Conservation (phyloP, 345 rosid genomes). For the Linum lewisii region DNA sequence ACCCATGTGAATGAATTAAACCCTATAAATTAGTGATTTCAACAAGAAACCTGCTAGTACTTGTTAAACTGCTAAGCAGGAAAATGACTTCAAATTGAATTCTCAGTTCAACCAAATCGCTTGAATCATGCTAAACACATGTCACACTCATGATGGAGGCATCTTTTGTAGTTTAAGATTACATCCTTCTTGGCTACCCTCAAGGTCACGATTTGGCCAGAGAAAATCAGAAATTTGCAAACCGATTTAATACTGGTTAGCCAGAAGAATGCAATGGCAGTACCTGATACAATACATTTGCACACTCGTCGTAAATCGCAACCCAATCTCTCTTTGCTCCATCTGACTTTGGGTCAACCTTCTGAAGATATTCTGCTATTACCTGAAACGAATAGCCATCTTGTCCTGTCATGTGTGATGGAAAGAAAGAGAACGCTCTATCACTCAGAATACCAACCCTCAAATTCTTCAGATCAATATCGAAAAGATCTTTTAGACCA, state of each 20-base stretch:
- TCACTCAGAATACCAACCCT: conserved; percentile 48
- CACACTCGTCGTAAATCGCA: conserved; percentile 99
- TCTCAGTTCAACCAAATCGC: neutral
- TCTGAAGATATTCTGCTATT: conserved; percentile 94
- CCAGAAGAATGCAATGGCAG: conserved; percentile 2
- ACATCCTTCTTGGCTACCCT: neutral
- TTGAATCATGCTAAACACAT: too few species aligned
- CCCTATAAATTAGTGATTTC: neutral
- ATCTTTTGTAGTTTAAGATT: too few species aligned
- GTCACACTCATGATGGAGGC: too few species aligned
- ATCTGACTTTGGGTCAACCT: conserved; percentile 95
- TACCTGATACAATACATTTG: conserved; percentile 85
- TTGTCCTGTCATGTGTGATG: conserved; percentile 9
- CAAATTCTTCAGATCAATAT: conserved; percentile 87
- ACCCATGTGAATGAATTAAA: neutral
- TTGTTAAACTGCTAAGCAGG: neutral
- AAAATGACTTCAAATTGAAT: neutral
- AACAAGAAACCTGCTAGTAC: neutral
- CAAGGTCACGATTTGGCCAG: neutral
- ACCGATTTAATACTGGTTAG: neutral
- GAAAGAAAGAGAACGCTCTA: neutral
- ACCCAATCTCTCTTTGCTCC: conserved; percentile 99
- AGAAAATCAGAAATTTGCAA: too few species aligned
- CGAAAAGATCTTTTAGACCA: conserved; percentile 91
- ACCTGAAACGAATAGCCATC: conserved; percentile 38